Evolutionary conservation across 352 stramenopile species (phyloP).

Genomic region (Phytophthora palmivora): DNA sequence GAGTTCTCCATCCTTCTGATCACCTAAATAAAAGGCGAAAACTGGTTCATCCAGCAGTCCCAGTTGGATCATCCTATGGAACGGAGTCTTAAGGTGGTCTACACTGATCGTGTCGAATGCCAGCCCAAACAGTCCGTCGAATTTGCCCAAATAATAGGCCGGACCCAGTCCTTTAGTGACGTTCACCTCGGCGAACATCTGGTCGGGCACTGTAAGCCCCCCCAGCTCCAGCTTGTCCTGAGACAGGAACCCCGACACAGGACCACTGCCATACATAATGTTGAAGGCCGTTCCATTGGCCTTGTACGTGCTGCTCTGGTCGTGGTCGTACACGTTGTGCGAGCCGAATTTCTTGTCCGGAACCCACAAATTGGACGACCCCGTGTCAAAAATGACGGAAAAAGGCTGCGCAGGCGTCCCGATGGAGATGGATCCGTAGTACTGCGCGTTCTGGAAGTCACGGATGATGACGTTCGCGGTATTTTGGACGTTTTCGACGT

Average conservation of each 20-base stretch:
- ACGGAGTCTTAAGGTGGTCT: conserved; percentile 92
- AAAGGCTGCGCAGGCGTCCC: conserved; percentile 93
- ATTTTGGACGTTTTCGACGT: conserved; percentile 9
- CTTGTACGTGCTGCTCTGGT: conserved; percentile 87
- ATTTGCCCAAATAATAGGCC: conserved; percentile 95
- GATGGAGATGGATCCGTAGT: conserved; percentile 93
- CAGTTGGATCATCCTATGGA: conserved; percentile 93
- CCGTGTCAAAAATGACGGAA: conserved; percentile 97
- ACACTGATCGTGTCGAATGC: conserved; percentile 96
- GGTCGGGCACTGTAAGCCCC: conserved; percentile 66
- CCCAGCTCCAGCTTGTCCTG: conserved; percentile 86
- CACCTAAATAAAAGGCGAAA: conserved; percentile 97
- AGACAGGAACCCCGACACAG: conserved; percentile 92
- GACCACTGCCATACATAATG: conserved; percentile 96
- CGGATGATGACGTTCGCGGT: conserved; percentile 79
- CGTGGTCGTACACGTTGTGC: conserved; percentile 91
- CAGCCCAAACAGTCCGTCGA: conserved; percentile 98
- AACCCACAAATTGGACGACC: conserved; percentile 97
- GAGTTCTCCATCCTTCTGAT: conserved; percentile 82
- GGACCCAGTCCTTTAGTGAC: conserved; percentile 96
- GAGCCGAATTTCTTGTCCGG: conserved; percentile 82
- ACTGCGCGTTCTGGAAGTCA: conserved; percentile 95
- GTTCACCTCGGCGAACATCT: conserved; percentile 96
- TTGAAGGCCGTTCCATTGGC: conserved; percentile 93
- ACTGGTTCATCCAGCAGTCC: conserved; percentile 89